phyloP scores from a whole-genome alignment of 371 early-diverging fungal genomes.

The Caulochytrium protostelioides region DNA sequence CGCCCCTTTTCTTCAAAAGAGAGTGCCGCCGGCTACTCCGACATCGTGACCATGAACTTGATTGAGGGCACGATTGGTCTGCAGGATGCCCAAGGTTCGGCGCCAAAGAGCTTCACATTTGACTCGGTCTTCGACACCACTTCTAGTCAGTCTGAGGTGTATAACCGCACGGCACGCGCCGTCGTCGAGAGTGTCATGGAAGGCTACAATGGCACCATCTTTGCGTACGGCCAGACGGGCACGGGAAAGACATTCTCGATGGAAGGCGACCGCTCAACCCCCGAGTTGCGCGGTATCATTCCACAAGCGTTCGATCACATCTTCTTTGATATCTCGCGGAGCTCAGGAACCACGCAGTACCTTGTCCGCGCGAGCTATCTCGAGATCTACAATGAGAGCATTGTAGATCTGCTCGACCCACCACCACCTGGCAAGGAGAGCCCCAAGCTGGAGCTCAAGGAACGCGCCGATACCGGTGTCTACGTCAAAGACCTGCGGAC shows the following conservation, averaged over 20 bases:
- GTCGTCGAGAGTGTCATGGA: conserved; percentile 50
- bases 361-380: conserved; percentile 56
- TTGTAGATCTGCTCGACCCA: conserved; percentile 58
- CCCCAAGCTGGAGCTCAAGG: conserved; percentile 30
- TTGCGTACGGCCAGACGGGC: conserved; percentile 43
- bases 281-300: conserved; percentile 31
- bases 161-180: conserved; percentile 30
- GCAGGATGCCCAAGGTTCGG: conserved; percentile 12
- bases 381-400: conserved; percentile 83
- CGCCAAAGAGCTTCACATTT: conserved; percentile 29
- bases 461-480: conserved; percentile 32
- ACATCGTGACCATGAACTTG: conserved; percentile 22
- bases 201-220: conserved; percentile 70
- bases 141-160: conserved; percentile 25
- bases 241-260: conserved; percentile 28
- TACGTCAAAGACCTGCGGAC: conserved; percentile 34
- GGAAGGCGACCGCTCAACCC: conserved; percentile 28
- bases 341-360: conserved; percentile 39
- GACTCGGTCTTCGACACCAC: conserved; percentile 26
- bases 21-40: conserved; percentile 20
- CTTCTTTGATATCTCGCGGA: conserved; percentile 16
- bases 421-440: conserved; percentile 9
- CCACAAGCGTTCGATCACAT: conserved; percentile 30
- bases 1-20: conserved; percentile 32
- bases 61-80: conserved; percentile 16